phyloP scores from a whole-genome alignment of 2,329 filamentous ascomycete species.

The Pestalotiopsis sp. region DNA sequence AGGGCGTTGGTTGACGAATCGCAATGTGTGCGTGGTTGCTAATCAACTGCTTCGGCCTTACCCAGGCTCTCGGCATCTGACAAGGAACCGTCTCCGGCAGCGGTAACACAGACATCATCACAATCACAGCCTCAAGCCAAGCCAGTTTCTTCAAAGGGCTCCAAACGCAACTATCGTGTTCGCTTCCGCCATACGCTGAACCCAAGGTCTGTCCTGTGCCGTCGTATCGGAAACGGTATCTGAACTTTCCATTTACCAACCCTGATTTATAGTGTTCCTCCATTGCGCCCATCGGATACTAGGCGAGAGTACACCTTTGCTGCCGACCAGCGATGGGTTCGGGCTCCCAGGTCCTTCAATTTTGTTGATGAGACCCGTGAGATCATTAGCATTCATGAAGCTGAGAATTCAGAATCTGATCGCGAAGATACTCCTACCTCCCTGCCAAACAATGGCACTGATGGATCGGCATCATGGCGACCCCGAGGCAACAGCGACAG shows the following conservation, averaged over 20 bases:
- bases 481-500: background rate
- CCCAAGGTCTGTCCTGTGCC: conserved; percentile 1
- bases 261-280: background rate
- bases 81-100: background rate
- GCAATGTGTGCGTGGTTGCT: background rate
- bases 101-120: background rate
- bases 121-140: background rate
- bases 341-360: background rate
- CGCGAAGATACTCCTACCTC: background rate
- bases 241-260: background rate
- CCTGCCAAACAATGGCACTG: too few relatives aligned
- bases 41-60: background rate
- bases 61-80: background rate
- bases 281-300: background rate
- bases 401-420: conserved; percentile 1
- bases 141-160: background rate
- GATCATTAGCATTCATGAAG: conserved; percentile 1
- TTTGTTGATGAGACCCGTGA: conserved; percentile 6
- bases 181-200: conserved; percentile 6
- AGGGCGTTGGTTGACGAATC: background rate
- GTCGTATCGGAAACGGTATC: background rate
- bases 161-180: background rate
- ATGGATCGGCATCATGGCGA: background rate
- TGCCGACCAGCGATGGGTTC: background rate
- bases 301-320: conserved; percentile 2